Evolutionary conservation across 192 early-diverging fungal species (phyloP).

Genomic region (Thamnidium elegans): DNA sequence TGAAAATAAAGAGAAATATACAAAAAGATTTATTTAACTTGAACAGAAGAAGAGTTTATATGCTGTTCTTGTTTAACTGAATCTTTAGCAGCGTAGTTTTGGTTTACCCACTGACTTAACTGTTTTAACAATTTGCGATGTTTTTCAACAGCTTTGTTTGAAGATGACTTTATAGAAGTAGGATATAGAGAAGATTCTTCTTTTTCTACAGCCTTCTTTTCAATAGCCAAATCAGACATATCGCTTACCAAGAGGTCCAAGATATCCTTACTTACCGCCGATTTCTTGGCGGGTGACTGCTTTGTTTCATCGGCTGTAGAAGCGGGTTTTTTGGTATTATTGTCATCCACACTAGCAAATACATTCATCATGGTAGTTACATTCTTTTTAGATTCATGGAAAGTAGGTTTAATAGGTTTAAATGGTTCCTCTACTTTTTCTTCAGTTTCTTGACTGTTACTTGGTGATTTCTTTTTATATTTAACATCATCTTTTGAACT

Average conservation of each 20-base stretch:
- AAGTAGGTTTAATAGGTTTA: background rate
- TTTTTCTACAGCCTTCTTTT: background rate
- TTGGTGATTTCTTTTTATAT: background rate
- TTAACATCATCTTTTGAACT: slow-evolving; percentile 10
- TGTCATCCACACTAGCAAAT: no score
- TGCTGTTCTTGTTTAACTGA: background rate
- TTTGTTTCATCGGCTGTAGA: background rate
- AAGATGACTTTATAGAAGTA: background rate
- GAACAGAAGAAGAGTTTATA: slow-evolving; percentile 2
- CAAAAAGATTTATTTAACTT: background rate
- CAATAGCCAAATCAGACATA: background rate
- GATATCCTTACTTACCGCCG: slow-evolving; percentile 3
- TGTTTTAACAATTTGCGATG: slow-evolving; percentile 5
- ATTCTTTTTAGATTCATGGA: slow-evolving; percentile 11
- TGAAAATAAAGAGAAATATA: no score
- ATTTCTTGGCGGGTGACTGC: slow-evolving; percentile 5
- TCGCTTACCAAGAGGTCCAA: slow-evolving; percentile 15
- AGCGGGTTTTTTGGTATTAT: no score
- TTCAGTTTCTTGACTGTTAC: background rate
- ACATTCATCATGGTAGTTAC: no score
- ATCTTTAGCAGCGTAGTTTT: background rate
- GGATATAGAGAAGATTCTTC: background rate
- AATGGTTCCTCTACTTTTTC: no score
- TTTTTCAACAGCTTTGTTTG: background rate
- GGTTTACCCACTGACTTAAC: slow-evolving; percentile 5